phyloP scores from a whole-genome alignment of 202 grass and related monocot genomes.

The Alloteropsis angusta region DNA sequence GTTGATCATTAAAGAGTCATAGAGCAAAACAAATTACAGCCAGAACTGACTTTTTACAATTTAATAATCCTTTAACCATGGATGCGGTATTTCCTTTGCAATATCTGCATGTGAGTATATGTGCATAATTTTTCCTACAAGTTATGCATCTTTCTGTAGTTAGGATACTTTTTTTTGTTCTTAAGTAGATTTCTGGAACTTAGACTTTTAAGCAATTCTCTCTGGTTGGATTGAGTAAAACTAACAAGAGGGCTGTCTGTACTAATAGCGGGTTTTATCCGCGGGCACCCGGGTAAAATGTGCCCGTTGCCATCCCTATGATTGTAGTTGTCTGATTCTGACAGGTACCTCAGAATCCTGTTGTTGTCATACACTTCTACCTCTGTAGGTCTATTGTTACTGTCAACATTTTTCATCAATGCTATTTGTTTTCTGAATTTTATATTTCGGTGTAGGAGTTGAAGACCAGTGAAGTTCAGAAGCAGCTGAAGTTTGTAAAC shows the following conservation, averaged over 20 bases:
- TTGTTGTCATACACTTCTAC: constrained; percentile 1
- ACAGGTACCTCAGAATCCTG: not conserved
- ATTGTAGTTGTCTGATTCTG: not conserved
- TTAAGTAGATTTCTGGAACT: constrained; percentile 14
- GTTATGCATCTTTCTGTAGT: not conserved
- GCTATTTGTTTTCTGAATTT: constrained; percentile 10
- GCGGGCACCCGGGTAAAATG: too few relatives aligned
- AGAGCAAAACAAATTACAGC: constrained; percentile 1
- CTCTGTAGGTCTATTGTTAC: constrained; percentile 5
- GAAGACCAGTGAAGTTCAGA: constrained; percentile 50
- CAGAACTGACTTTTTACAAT: not conserved
- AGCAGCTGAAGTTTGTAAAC: constrained; percentile 55
- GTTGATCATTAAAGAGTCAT: not conserved
- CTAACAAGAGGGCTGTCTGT: not conserved
- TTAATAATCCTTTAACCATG: constrained; percentile 11
- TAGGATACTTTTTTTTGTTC: not conserved
- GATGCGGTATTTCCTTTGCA: constrained; percentile 1
- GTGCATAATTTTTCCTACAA: not conserved
- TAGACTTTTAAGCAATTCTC: not conserved
- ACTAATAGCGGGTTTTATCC: too few relatives aligned
- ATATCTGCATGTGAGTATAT: not conserved
- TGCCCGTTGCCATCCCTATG: too few relatives aligned
- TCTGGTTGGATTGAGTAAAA: not conserved
- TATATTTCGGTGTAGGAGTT: constrained; percentile 45
- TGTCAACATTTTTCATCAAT: not conserved